These are phyloP conservation scores for Suillus sp. DNA, from an alignment of 768 basidiomycete species.

Conservation along the genomic window DNA sequence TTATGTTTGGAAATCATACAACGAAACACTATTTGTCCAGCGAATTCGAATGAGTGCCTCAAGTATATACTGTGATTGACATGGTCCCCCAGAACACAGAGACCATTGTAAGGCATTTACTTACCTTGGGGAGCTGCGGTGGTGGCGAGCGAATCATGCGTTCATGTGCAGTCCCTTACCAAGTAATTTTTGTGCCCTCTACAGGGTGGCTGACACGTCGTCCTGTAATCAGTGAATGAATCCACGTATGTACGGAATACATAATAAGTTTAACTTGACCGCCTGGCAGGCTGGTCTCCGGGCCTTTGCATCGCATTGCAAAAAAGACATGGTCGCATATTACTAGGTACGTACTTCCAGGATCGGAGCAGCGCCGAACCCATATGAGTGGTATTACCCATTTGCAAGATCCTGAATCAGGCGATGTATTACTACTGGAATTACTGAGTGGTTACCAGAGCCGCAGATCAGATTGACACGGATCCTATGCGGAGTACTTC, in stretches of 20 bases:
- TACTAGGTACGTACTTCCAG: constrained; percentile 47
- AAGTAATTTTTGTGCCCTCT: background rate
- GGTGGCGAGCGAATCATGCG: background rate
- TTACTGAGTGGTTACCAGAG: constrained; percentile 48
- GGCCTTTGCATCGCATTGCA: constrained; percentile 37
- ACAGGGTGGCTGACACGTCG: background rate
- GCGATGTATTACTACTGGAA: constrained; percentile 70
- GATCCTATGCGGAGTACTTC: constrained; percentile 8
- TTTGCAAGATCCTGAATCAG: constrained; percentile 44
- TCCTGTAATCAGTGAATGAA: background rate
- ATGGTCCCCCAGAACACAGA: background rate
- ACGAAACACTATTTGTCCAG: background rate
- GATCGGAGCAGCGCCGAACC: constrained; percentile 39
- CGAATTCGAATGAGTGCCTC: background rate
- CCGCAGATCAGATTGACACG: constrained; percentile 12
- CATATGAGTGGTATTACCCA: constrained; percentile 38
- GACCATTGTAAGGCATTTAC: background rate
- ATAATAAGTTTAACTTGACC: constrained; percentile 50
- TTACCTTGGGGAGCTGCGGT: background rate
- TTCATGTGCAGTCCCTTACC: background rate
- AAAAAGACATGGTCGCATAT: background rate
- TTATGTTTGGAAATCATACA: background rate
- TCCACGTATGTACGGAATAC: background rate
- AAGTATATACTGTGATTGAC: background rate
- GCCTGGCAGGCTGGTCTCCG: constrained; percentile 64